Percentiles rank a stretch among this genome's conserved stretches.
Evolutionary conservation across 1,139 yeast genomes (phyloP).

Genomic region (Yamadazyma sp.): DNA sequence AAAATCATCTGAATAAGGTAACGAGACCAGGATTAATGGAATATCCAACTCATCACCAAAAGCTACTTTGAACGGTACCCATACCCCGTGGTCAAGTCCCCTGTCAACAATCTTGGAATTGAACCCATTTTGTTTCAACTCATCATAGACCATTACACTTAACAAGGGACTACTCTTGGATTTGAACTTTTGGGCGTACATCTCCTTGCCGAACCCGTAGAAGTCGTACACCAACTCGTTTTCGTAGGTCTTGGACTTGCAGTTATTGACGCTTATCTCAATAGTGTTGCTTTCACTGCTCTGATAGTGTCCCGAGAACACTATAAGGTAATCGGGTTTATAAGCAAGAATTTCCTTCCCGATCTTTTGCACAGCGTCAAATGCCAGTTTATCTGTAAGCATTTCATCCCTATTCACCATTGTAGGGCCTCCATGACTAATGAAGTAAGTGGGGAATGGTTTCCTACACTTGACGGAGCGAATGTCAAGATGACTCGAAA

Average conservation of each 20-base stretch:
- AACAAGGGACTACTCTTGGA: slow-evolving; percentile 41
- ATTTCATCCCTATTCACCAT: slow-evolving; percentile 53
- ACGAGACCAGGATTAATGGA: slow-evolving; percentile 60
- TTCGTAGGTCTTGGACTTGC: slow-evolving; percentile 14
- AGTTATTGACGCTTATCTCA: slow-evolving; percentile 44
- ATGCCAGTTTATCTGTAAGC: slow-evolving; percentile 58
- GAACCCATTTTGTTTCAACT: slow-evolving; percentile 45
- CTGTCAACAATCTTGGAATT: slow-evolving; percentile 44
- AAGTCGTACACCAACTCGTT: slow-evolving; percentile 64
- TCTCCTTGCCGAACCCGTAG: slow-evolving; percentile 63
- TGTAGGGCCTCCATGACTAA: slow-evolving; percentile 81
- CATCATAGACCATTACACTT: slow-evolving; percentile 43
- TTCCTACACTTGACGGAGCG: slow-evolving; percentile 13
- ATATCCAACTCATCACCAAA: slow-evolving; percentile 57
- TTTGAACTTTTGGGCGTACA: slow-evolving; percentile 64
- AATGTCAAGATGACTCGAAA: not conserved
- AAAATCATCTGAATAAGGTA: slow-evolving; percentile 50
- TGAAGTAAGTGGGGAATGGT: slow-evolving; percentile 55
- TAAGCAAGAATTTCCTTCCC: slow-evolving; percentile 53
- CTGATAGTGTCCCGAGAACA: slow-evolving; percentile 81
- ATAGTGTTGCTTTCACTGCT: slow-evolving; percentile 39
- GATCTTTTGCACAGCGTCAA: slow-evolving; percentile 44
- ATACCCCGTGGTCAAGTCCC: slow-evolving; percentile 80
- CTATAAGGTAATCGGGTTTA: slow-evolving; percentile 64
- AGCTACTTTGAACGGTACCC: slow-evolving; percentile 79